Evolutionary conservation across 169 alveolate species (phyloP).

Genomic region (Plasmodium gaboni): DNA sequence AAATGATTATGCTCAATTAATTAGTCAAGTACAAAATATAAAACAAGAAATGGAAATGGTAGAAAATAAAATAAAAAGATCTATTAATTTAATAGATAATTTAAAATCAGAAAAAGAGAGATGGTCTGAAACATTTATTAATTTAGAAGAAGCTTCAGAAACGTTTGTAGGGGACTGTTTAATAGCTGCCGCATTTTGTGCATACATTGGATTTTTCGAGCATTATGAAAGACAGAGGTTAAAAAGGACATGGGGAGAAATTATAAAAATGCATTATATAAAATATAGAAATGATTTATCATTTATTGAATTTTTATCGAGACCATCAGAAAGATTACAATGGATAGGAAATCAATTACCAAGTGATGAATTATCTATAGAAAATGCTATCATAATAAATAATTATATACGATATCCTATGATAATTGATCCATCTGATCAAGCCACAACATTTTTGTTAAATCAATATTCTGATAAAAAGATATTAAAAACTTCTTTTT

Average conservation of each 20-base stretch:
- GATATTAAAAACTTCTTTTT: constrained; percentile 88
- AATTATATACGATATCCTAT: constrained; percentile 95
- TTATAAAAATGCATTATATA: constrained; percentile 79
- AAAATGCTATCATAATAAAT: constrained; percentile 95
- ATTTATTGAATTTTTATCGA: constrained; percentile 95
- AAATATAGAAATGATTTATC: constrained; percentile 90
- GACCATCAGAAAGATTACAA: constrained; percentile 93
- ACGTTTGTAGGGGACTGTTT: constrained; percentile 96
- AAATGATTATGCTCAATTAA: constrained; percentile 95
- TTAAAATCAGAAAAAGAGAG: constrained; percentile 93
- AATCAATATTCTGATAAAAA: constrained; percentile 90
- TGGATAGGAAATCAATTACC: constrained; percentile 94
- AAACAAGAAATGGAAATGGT: constrained; percentile 95
- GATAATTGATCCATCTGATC: constrained; percentile 97
- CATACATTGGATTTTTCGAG: constrained; percentile 96
- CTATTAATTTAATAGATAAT: constrained; percentile 89
- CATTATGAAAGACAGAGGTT: constrained; percentile 65
- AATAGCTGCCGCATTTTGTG: constrained; percentile 95
- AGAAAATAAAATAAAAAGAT: constrained; percentile 93
- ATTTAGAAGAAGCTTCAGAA: constrained; percentile 77
- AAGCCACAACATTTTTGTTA: constrained; percentile 81
- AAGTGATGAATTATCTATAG: constrained; percentile 96
- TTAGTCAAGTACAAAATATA: constrained; percentile 93
- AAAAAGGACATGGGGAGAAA: constrained; percentile 80
- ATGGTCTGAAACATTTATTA: constrained; percentile 92